Base-by-base conservation (phyloP, 768 basidiomycete genomes). In the Tricholoma saponaceum region DNA sequence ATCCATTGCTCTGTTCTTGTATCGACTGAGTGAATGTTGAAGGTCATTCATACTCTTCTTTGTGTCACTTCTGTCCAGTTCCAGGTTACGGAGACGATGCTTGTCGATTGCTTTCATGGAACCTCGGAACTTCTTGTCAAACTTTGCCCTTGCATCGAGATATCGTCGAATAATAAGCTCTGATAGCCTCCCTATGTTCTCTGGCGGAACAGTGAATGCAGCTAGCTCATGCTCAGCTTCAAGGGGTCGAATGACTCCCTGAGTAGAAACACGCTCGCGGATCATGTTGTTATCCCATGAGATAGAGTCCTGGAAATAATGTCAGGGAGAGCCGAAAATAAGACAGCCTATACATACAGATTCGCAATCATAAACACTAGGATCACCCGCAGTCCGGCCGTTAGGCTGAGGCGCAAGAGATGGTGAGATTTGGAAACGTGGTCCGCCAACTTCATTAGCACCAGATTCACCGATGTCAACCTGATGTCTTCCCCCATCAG, bases 221-320 rank as follows among this genome's bases (percentile, higher is more conserved):
- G 74, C 72, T 0, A 98, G 75, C 51, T 90, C 84, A 13, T 70
- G 66, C 62, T 86, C 83, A 0, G 86, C 74, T 62, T 98, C 95
- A 33, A 99, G 74, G 0, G 89, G 79, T 16, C 95, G 83, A n/a
- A 93, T 76, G n/a, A 86, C 70, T 6, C 97, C 97, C 9, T 79
- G 80, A 0, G 86, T 90, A 1, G 89, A 87, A 25, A 98, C 85
- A 18, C 97, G 82, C 71, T 98, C 96, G 33, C 96, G 84, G 55
- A 98, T 91, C 86, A 98, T 97, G 35, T 79, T 75, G 52, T 80
- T 80, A 58, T 69, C 70, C 75, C 77, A 79, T 13, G 62, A 61
- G 18, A 60, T 59, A 28, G 65, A 60, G 58, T 75, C 71, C 78
- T 81, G 60, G 28, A 54, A 39, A 12, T 16, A 5, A 52, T 28